These are phyloP conservation scores for Diphasiastrum complanatum DNA, from an alignment of 83 land plant genomes.

Conservation along the genomic window DNA sequence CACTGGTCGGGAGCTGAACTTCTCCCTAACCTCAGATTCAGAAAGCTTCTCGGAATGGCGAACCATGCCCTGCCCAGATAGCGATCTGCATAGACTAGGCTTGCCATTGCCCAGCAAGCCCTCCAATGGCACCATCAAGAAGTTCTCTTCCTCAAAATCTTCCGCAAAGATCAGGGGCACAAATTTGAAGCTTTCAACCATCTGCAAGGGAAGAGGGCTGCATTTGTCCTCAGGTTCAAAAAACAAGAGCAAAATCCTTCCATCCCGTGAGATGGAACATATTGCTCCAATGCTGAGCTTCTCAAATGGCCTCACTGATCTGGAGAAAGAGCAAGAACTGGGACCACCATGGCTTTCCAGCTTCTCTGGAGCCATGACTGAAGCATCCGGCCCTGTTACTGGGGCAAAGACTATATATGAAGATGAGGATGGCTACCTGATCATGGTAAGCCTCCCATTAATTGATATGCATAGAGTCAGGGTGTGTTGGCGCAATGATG, in stretches of 20 bases:
- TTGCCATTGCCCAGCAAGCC: background rate
- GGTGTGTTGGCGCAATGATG: background rate
- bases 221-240: background rate
- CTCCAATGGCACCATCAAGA: background rate
- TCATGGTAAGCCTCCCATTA: too few species aligned
- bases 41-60: background rate
- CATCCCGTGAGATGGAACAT: background rate
- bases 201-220: too few species aligned
- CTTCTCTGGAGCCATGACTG: background rate
- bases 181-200: background rate
- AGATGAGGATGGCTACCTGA: background rate
- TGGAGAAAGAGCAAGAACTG: background rate
- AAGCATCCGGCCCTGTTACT: background rate
- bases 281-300: background rate
- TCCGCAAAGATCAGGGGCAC: background rate
- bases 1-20: background rate
- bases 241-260: background rate
- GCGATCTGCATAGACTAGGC: background rate
- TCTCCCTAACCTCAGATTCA: background rate
- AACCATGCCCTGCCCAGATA: background rate
- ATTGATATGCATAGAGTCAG: background rate
- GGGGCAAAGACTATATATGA: background rate
- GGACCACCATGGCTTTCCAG: background rate
- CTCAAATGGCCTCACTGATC: background rate
- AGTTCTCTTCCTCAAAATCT: background rate